phyloP scores from a whole-genome alignment of 192 early-diverging fungal genomes.

The Rhizophagus sp. region DNA sequence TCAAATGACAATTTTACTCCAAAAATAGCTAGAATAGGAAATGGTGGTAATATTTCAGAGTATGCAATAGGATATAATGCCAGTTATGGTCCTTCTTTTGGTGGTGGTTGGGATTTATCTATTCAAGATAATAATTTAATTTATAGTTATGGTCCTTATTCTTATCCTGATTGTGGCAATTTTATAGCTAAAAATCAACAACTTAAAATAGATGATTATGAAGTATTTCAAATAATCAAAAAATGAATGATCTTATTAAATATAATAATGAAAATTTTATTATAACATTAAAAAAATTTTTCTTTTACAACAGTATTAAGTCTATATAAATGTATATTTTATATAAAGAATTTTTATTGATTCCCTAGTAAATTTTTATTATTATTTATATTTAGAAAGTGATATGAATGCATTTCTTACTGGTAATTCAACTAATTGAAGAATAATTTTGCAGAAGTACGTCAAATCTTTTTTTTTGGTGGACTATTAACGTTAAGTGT shows the following conservation, averaged over 20 bases:
- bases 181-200: not conserved
- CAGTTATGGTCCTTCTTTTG: conserved; percentile 4
- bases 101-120: conserved; percentile 10
- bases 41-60: not conserved
- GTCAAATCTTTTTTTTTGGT: too few species aligned
- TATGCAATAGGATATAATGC: not conserved
- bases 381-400: too few species aligned
- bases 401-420: too few species aligned
- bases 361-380: too few species aligned
- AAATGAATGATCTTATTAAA: not conserved
- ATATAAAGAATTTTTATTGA: too few species aligned
- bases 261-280: too few species aligned
- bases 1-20: not conserved
- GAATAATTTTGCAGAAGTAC: too few species aligned
- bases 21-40: not conserved
- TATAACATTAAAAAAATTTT: too few species aligned
- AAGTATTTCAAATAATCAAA: conserved; percentile 13
- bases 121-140: not conserved
- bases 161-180: not conserved
- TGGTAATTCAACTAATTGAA: too few species aligned
- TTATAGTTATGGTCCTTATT: not conserved
- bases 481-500: too few species aligned
- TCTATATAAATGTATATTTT: too few species aligned
- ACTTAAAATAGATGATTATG: conserved; percentile 13
- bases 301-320: too few species aligned